These are phyloP conservation scores for Ceratocystis destructans DNA, from an alignment of 2,329 filamentous ascomycete genomes.

Conservation along the genomic window DNA sequence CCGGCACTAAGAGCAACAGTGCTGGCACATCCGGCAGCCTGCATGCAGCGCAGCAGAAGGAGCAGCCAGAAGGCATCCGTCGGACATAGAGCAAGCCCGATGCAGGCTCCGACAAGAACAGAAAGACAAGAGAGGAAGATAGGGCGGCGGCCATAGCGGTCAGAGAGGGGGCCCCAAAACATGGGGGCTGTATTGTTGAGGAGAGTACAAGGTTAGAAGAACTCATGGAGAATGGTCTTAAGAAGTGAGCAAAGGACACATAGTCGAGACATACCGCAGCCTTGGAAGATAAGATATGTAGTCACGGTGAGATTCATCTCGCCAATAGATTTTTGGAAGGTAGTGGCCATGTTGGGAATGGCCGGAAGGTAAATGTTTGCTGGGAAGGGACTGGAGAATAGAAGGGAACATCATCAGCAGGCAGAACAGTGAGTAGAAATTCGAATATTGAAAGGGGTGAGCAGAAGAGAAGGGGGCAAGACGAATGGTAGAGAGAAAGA, in stretches of 20 bases:
- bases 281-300: slow-evolving; percentile 26
- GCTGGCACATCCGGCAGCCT: slow-evolving; percentile 27
- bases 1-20: slow-evolving; percentile 27
- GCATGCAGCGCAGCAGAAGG: slow-evolving; percentile 25
- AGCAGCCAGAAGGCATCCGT: slow-evolving; percentile 26
- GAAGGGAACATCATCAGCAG: neutral
- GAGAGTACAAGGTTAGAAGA: neutral
- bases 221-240: neutral
- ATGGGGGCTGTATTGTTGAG: slow-evolving; percentile 22
- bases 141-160: slow-evolving; percentile 25
- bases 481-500: neutral
- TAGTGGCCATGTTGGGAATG: slow-evolving; percentile 24
- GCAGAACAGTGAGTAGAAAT: no score
- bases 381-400: slow-evolving; percentile 24
- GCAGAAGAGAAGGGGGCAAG: neutral
- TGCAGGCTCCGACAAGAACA: slow-evolving; percentile 25
- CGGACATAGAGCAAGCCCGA: slow-evolving; percentile 26
- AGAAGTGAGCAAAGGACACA: neutral
- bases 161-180: slow-evolving; percentile 28
- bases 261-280: slow-evolving; percentile 17
- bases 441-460: neutral
- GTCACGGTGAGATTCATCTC: slow-evolving; percentile 26
- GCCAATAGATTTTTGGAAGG: slow-evolving; percentile 25
- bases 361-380: slow-evolving; percentile 28
- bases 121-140: slow-evolving; percentile 25